A percentile compares a stretch with the other conserved stretches of the same genome.
Conservation (phyloP, 805 yeast species). For the Spathaspora boniae region DNA sequence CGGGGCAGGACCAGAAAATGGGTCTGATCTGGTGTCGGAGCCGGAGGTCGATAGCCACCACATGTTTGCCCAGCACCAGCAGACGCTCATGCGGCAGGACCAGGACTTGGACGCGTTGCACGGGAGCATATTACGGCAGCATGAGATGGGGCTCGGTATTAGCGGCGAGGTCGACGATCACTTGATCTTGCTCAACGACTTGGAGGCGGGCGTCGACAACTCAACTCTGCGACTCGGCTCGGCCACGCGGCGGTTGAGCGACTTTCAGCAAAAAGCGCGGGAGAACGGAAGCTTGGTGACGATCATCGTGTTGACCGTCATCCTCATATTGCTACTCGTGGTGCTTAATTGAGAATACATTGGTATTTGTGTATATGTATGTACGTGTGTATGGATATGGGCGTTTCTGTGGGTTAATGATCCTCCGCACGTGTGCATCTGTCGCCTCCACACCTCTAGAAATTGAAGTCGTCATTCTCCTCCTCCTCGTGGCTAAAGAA, state of each 20-base stretch:
- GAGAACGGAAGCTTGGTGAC: slow-evolving; percentile 45
- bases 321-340: slow-evolving; percentile 36
- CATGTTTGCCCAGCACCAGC: slow-evolving; percentile 42
- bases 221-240: slow-evolving; percentile 28
- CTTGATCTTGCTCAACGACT: slow-evolving; percentile 36
- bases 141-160: slow-evolving; percentile 36
- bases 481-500: slow-evolving; percentile 44
- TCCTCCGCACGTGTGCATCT: neutral
- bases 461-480: slow-evolving; percentile 43
- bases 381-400: neutral
- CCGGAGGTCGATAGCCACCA: slow-evolving; percentile 26
- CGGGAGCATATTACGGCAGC: slow-evolving; percentile 32
- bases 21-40: slow-evolving; percentile 17
- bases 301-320: slow-evolving; percentile 37
- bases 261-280: slow-evolving; percentile 29
- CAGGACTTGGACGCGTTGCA: slow-evolving; percentile 32
- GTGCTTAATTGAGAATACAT: slow-evolving; percentile 30
- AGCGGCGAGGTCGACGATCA: slow-evolving; percentile 41
- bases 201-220: slow-evolving; percentile 39
- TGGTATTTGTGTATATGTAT: neutral
- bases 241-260: slow-evolving; percentile 27
- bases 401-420: too few relatives aligned
- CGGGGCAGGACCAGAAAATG: slow-evolving; percentile 9
- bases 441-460: slow-evolving; percentile 15
- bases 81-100: slow-evolving; percentile 37